A percentile compares a stretch with the other conserved stretches of the same genome.
Evolutionary conservation across 805 yeast species (phyloP).

Genomic region (Candida quercuum): DNA sequence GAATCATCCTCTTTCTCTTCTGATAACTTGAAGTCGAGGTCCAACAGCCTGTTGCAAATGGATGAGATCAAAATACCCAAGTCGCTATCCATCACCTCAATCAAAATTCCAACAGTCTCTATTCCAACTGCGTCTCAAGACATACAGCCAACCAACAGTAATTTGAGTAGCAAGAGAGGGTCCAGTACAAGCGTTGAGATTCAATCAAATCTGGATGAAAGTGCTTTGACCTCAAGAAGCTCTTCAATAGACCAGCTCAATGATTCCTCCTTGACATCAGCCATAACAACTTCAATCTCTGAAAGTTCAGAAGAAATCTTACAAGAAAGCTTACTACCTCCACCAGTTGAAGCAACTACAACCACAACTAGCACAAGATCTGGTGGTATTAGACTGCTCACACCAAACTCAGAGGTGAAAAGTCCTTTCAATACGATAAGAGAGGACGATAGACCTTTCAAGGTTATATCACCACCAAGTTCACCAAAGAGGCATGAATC

Average conservation of each 20-base stretch:
- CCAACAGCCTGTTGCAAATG: slow-evolving; percentile 1
- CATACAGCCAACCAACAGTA: neutral
- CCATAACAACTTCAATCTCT: slow-evolving; percentile 3
- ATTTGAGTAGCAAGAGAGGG: neutral
- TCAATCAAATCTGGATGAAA: neutral
- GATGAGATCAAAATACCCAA: slow-evolving; percentile 1
- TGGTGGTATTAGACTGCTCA: neutral
- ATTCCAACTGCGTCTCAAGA: no score
- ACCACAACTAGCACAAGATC: neutral
- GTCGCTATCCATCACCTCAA: neutral
- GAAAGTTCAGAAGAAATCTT: neutral
- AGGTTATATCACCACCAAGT: slow-evolving; percentile 11
- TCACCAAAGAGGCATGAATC: slow-evolving; percentile 10
- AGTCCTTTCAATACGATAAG: neutral
- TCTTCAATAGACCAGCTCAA: neutral
- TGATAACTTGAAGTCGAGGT: no score
- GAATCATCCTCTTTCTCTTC: no score
- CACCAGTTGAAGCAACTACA: neutral
- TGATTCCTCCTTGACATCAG: neutral
- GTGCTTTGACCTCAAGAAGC: neutral
- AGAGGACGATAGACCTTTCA: neutral
- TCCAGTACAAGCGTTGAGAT: neutral
- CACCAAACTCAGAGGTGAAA: neutral
- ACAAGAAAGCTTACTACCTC: neutral
- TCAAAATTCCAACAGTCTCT: no score